These are phyloP conservation scores for Aspergillus sp. DNA, from an alignment of 2,329 filamentous ascomycete genomes.

Conservation along the genomic window DNA sequence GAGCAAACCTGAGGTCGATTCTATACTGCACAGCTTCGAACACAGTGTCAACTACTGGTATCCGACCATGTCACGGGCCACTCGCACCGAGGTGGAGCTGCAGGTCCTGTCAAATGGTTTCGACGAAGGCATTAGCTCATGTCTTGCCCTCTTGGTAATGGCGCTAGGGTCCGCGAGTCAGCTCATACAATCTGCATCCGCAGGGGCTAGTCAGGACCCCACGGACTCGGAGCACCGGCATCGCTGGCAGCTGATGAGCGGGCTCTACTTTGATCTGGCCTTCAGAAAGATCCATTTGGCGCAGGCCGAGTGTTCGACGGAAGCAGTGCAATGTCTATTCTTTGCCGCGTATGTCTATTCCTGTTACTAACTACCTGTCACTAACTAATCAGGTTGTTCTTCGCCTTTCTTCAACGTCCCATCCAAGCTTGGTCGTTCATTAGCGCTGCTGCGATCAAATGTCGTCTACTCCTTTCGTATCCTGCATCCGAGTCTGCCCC, in stretches of 20 bases:
- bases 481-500: constrained; percentile 37
- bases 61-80: constrained; percentile 52
- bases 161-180: constrained; percentile 55
- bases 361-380: neutral
- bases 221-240: constrained; percentile 37
- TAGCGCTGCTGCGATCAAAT: constrained; percentile 55
- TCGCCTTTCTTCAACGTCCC: constrained; percentile 55
- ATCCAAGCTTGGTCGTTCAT: constrained; percentile 60
- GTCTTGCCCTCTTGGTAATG: constrained; percentile 53
- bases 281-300: constrained; percentile 53
- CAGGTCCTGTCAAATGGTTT: constrained; percentile 42
- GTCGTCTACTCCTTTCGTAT: constrained; percentile 55
- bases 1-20: constrained; percentile 47
- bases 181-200: constrained; percentile 39
- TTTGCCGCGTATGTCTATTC: constrained; percentile 50
- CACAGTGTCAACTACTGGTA: constrained; percentile 59
- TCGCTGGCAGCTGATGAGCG: constrained; percentile 42
- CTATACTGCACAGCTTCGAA: constrained; percentile 52
- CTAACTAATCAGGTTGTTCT: constrained; percentile 47
- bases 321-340: constrained; percentile 56
- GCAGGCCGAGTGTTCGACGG: constrained; percentile 53
- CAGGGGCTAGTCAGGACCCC: constrained; percentile 16
- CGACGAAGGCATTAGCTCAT: constrained; percentile 46
- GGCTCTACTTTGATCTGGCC: constrained; percentile 54
- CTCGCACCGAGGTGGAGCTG: constrained; percentile 39